Percentiles rank a stretch among this genome's conserved stretches.
phyloP scores from a whole-genome alignment of 2,329 filamentous ascomycete genomes.

The Volutella citrinella region DNA sequence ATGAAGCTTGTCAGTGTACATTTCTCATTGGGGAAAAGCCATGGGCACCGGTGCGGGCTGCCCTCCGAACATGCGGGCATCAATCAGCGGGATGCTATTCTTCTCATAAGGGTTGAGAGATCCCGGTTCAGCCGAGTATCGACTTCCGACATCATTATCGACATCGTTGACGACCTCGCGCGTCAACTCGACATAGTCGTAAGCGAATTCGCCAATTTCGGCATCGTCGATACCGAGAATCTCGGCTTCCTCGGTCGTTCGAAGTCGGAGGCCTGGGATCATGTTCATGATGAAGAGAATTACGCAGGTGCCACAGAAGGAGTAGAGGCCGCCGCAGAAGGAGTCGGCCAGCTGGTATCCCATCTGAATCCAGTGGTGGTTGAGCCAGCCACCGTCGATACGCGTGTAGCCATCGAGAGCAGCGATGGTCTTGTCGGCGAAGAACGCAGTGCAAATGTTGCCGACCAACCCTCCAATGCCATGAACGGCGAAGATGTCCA shows the following conservation, averaged over 20 bases:
- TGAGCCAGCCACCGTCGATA: constrained; percentile 78
- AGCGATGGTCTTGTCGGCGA: constrained; percentile 81
- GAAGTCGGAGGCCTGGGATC: constrained; percentile 71
- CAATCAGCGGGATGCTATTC: constrained; percentile 47
- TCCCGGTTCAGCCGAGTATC: constrained; percentile 40
- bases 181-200: constrained; percentile 85
- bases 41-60: constrained; percentile 22
- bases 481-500: constrained; percentile 87
- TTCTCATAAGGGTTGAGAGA: constrained; percentile 45
- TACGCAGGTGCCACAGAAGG: constrained; percentile 72
- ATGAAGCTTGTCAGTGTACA: too few species aligned
- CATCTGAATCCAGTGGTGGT: constrained; percentile 79
- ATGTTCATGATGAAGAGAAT: constrained; percentile 81
- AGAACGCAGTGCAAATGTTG: constrained; percentile 77
- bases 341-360: constrained; percentile 84
- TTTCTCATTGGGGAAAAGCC: constrained; percentile 22
- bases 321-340: constrained; percentile 71
- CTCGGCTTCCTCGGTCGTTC: constrained; percentile 74
- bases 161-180: constrained; percentile 51
- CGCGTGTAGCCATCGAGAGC: constrained; percentile 67
- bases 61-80: constrained; percentile 38
- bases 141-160: constrained; percentile 41
- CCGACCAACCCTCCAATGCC: constrained; percentile 75
- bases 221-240: constrained; percentile 83
- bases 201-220: constrained; percentile 93